A percentile compares a stretch with the other conserved stretches of the same genome.
These are phyloP conservation scores for Flaveria ramosissima DNA, from an alignment of 129 eudicot genomes.

Conservation along the genomic window DNA sequence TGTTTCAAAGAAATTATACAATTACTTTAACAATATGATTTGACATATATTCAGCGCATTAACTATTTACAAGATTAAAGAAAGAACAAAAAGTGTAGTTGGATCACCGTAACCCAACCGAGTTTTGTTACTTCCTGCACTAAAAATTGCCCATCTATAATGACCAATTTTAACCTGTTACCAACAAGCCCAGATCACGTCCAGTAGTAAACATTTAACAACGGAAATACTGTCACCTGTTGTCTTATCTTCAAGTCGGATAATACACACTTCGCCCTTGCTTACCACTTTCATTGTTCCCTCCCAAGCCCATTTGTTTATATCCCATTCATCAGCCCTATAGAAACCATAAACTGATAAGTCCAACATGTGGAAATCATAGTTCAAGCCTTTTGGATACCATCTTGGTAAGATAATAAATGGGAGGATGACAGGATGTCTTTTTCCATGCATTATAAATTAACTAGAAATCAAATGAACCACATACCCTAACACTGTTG, in stretches of 20 bases:
- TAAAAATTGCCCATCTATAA: neutral
- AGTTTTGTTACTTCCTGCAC: neutral
- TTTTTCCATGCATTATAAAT: neutral
- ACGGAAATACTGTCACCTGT: slow-evolving; percentile 50
- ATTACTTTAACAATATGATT: neutral
- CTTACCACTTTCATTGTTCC: slow-evolving; percentile 84
- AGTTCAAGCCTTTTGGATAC: slow-evolving; percentile 1
- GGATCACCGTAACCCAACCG: neutral
- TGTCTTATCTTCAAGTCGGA: slow-evolving; percentile 82
- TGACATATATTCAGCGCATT: neutral
- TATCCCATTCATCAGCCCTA: slow-evolving; percentile 99
- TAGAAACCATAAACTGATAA: slow-evolving; percentile 12
- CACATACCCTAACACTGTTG: slow-evolving; percentile 1
- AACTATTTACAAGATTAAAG: neutral
- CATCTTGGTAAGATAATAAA: slow-evolving; percentile 7
- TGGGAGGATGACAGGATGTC: neutral
- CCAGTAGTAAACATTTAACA: slow-evolving; percentile 19
- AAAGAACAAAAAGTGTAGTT: neutral
- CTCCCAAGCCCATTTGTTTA: slow-evolving; percentile 99
- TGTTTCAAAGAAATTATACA: neutral
- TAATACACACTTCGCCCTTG: slow-evolving; percentile 98
- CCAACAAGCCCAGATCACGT: neutral
- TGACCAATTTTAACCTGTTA: neutral
- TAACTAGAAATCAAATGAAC: slow-evolving; percentile 5
- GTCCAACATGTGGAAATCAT: slow-evolving; percentile 5